These are phyloP conservation scores for Spathaspora arborariae DNA, from an alignment of 805 yeast genomes.

Conservation along the genomic window DNA sequence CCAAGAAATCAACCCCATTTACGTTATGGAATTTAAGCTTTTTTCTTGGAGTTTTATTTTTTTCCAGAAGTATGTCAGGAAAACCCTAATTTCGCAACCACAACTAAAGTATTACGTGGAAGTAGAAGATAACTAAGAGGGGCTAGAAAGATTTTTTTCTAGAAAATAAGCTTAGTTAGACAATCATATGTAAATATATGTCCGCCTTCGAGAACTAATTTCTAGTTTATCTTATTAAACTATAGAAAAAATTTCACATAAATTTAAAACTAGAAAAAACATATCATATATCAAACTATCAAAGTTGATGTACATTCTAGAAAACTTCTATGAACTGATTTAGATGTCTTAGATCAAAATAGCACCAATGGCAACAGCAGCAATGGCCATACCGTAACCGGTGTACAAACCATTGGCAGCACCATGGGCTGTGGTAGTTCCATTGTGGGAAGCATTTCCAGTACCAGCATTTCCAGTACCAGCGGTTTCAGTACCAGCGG, in stretches of 20 bases:
- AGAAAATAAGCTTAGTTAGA: no score
- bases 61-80: not conserved
- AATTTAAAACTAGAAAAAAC: not conserved
- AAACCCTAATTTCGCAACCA: not conserved
- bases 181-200: not conserved
- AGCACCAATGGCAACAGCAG: constrained; percentile 7
- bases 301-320: not conserved
- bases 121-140: no score
- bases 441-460: constrained; percentile 1
- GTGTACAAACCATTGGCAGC: constrained; percentile 7
- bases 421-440: not conserved
- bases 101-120: not conserved
- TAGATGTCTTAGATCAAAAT: constrained; percentile 3
- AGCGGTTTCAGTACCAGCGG: constrained; percentile 1
- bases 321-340: not conserved
- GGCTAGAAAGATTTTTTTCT: no score
- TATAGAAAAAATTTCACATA: no score
- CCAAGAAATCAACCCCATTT: not conserved
- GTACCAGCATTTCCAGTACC: not conserved
- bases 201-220: not conserved
- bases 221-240: no score
- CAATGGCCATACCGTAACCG: constrained; percentile 4
- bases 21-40: not conserved
- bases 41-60: not conserved
- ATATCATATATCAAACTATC: not conserved